phyloP scores from a whole-genome alignment of 257 asterid genomes.

The Penstemon davidsonii region DNA sequence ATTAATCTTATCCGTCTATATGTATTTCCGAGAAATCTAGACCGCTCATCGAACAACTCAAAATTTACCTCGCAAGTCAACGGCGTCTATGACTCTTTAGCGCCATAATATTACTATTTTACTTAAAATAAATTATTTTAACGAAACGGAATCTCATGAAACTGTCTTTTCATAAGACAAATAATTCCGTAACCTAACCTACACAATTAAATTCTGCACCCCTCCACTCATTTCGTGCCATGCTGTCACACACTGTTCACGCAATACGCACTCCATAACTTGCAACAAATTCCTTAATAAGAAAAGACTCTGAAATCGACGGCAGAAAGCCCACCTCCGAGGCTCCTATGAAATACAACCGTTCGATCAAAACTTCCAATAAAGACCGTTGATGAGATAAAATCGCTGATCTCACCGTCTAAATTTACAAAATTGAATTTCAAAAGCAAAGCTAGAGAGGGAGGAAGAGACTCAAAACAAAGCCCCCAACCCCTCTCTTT shows the following conservation, averaged over 20 bases:
- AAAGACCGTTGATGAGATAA: conserved; percentile 43
- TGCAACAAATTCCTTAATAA: conserved; percentile 13
- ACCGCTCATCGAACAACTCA: conserved; percentile 27
- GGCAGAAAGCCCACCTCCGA: conserved; percentile 9
- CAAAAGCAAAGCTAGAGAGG: conserved; percentile 81
- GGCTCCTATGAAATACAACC: conserved; percentile 52
- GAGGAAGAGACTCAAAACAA: conserved; percentile 50
- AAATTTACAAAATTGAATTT: conserved; percentile 76
- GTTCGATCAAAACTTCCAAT: conserved; percentile 34
- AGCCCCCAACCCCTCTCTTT: conserved; percentile 26
- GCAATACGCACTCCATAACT: neutral
- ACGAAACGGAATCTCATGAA: conserved; percentile 12
- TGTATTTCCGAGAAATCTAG: conserved; percentile 12
- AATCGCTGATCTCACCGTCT: conserved; percentile 40
- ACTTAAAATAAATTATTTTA: conserved; percentile 7
- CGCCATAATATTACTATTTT: conserved; percentile 38
- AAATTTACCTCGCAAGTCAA: conserved; percentile 35
- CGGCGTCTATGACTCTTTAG: conserved; percentile 37
- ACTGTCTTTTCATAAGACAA: neutral
- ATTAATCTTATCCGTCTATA: conserved; percentile 29
- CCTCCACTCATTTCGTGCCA: conserved; percentile 24
- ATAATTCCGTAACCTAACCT: conserved; percentile 24
- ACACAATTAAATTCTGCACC: neutral
- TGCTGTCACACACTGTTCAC: neutral
- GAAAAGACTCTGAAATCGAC: conserved; percentile 36